Evolutionary conservation across 148 eudicot genomes (phyloP), one percentile per base, ranked within the genome.

Genomic region (Rhododendron kiyosumense): DNA sequence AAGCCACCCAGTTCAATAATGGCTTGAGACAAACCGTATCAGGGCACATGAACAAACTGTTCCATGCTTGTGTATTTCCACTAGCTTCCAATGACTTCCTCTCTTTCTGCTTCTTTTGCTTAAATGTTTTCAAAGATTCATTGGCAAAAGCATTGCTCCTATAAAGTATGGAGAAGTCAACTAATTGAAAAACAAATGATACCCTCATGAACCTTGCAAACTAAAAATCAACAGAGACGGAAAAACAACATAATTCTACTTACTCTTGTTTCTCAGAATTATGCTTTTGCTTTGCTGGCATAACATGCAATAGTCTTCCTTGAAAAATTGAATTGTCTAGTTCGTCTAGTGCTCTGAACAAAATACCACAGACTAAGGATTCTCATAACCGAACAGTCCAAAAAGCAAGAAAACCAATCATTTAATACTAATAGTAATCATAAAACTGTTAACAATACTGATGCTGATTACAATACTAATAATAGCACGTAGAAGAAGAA

Each of bases 11-110:
- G 28, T 28, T 5, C 14, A 32, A 65, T 46, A 26, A 13, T n/a
- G 81, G 83, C 78, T 65, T 54, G 78, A 71, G 78, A 85, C 94
- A 87, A 90, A 97, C 99, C 73, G 99, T 95, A 86, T 95, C 98
- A 78, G 96, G 79, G 59, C 94, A 95, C 97, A 95, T 97, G 87
- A 91, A 95, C 92, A 97, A 93, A 91, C 93, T 93, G 88, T 97
- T 97, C 99, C 99, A 97, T 57, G 98, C 92, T 89, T 76, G 90
- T 71, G 96, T 94, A 87, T 94, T 91, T 81, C 98, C 99, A 81
- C 92, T 85, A 78, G 98, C 94, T 90, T 97, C 99, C 77, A 96
- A 93, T 81, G 92, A 89, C 91, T 94, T 97, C 88, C 88, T 94
- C 84, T 92, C 94, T 51, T 92, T 94, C 88, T 86, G 89, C 89